These are phyloP conservation scores for Ceratobasidium sp. DNA, from an alignment of 1,284 basidiomycete genomes.

Conservation along the genomic window DNA sequence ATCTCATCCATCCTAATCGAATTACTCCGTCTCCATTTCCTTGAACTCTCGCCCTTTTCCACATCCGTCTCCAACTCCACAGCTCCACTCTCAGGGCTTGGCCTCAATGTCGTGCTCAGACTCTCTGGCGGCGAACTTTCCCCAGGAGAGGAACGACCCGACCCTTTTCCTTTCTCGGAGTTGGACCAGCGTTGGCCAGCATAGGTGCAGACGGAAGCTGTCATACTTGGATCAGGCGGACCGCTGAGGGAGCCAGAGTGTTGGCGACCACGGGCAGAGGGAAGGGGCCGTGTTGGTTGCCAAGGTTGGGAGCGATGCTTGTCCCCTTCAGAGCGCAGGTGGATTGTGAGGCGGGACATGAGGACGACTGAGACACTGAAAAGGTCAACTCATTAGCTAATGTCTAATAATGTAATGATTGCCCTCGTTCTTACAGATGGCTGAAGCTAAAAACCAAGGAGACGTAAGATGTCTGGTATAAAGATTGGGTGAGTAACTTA, in stretches of 20 bases:
- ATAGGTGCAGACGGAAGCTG: conserved; percentile 28
- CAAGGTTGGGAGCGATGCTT: conserved; percentile 16
- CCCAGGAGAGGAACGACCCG: neutral
- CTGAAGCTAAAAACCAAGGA: conserved; percentile 14
- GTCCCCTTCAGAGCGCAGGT: conserved; percentile 34
- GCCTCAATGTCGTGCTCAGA: neutral
- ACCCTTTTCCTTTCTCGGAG: conserved; percentile 29
- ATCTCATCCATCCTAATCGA: conserved; percentile 1
- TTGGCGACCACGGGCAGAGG: conserved; percentile 25
- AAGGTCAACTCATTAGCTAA: too few relatives aligned
- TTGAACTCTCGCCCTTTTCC: conserved; percentile 19
- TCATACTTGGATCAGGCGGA: conserved; percentile 18
- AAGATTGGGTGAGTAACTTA: neutral
- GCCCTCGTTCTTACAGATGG: conserved; percentile 23
- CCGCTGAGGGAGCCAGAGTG: conserved; percentile 28
- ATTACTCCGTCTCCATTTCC: conserved; percentile 9
- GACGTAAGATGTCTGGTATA: neutral
- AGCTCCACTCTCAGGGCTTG: conserved; percentile 8
- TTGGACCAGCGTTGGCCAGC: conserved; percentile 32
- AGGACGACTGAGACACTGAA: conserved; percentile 33
- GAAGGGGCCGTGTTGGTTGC: conserved; percentile 13
- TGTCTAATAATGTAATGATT: too few relatives aligned
- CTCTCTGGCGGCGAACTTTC: conserved; percentile 23
- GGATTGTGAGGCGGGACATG: conserved; percentile 34
- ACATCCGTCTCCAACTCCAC: conserved; percentile 9